phyloP scores from a whole-genome alignment of 495 filamentous ascomycete genomes.

The Penicillium paradoxum region DNA sequence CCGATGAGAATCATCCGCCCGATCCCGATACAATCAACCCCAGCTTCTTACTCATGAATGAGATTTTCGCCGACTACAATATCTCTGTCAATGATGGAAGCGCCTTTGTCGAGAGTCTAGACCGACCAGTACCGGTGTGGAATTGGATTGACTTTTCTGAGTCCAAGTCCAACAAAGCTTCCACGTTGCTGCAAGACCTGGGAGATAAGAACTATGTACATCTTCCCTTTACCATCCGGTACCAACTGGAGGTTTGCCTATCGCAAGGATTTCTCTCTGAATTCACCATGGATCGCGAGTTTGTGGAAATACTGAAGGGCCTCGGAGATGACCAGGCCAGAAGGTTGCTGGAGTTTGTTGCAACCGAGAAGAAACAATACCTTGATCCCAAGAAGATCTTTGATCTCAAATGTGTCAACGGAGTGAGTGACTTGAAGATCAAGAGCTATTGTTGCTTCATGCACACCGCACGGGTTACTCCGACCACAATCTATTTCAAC shows the following conservation, averaged over 20 bases:
- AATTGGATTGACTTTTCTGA: slow-evolving; percentile 47
- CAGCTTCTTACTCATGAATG: slow-evolving; percentile 41
- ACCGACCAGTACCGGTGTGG: slow-evolving; percentile 43
- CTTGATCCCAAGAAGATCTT: slow-evolving; percentile 77
- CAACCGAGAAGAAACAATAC: slow-evolving; percentile 53
- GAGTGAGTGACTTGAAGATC: slow-evolving; percentile 46
- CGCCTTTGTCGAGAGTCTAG: slow-evolving; percentile 14
- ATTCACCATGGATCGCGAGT: slow-evolving; percentile 60
- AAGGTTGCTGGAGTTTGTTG: slow-evolving; percentile 59
- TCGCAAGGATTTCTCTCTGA: slow-evolving; percentile 78
- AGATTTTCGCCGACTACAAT: slow-evolving; percentile 70
- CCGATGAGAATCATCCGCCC: not conserved
- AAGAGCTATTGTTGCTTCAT: slow-evolving; percentile 69
- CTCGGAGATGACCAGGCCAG: slow-evolving; percentile 44
- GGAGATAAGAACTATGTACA: slow-evolving; percentile 33
- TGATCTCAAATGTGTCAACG: slow-evolving; percentile 41
- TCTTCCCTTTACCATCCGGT: slow-evolving; percentile 70
- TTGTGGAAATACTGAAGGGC: slow-evolving; percentile 54
- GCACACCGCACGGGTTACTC: slow-evolving; percentile 73
- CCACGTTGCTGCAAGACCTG: slow-evolving; percentile 27
- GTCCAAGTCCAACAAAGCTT: slow-evolving; percentile 1
- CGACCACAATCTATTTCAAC: slow-evolving; percentile 72
- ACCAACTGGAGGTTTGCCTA: slow-evolving; percentile 90
- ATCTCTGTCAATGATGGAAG: slow-evolving; percentile 40
- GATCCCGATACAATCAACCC: slow-evolving; percentile 12